Conservation (phyloP, 768 basidiomycete species). For the Hypholoma fasciculare region DNA sequence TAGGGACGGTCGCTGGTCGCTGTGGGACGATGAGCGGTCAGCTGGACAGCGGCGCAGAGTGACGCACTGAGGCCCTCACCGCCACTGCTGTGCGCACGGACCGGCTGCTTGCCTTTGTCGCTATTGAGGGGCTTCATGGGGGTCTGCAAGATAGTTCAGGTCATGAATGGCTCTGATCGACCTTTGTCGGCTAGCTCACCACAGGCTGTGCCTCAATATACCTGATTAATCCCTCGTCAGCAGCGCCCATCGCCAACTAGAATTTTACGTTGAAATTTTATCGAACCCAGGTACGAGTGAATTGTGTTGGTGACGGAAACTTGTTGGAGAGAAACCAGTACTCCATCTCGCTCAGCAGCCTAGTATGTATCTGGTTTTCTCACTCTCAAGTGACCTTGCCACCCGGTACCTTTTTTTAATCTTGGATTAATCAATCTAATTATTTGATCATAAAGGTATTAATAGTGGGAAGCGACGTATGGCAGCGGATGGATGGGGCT, state of each 20-base stretch:
- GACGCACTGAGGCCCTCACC: conserved; percentile 12
- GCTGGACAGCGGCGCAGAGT: not conserved
- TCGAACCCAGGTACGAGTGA: not conserved
- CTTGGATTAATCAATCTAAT: not conserved
- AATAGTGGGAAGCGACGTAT: no score
- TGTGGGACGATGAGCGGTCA: not conserved
- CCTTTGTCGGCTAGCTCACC: not conserved
- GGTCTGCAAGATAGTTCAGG: not conserved
- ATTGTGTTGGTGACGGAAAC: not conserved
- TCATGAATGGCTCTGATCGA: not conserved
- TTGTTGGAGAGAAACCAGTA: not conserved
- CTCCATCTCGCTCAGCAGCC: not conserved
- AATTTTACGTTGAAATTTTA: not conserved
- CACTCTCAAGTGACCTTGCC: not conserved
- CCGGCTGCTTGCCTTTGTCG: conserved; percentile 33
- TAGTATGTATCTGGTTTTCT: not conserved
- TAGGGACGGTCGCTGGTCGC: conserved; percentile 2
- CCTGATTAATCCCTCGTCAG: not conserved
- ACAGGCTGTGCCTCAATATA: not conserved
- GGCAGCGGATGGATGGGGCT: no score
- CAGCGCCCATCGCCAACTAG: not conserved
- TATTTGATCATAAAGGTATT: not conserved
- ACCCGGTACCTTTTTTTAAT: not conserved
- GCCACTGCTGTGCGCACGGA: conserved; percentile 14
- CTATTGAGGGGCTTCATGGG: not conserved